phyloP scores from a whole-genome alignment of 768 basidiomycete genomes.

The Chalciporus piperatus region DNA sequence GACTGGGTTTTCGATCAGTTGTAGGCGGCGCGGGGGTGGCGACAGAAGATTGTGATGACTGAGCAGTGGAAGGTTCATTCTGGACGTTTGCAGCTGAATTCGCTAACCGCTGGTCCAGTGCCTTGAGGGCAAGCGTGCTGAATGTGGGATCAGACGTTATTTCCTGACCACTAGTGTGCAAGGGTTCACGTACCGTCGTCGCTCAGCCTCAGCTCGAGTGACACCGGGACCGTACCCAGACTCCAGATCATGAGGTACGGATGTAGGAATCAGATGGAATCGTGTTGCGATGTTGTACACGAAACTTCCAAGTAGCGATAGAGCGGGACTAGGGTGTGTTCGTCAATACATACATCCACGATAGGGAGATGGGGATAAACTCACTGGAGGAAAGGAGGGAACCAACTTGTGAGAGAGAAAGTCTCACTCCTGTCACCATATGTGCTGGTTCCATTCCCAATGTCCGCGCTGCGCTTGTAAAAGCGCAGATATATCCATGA shows the following conservation, averaged over 20 bases:
- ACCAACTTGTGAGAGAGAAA: constrained; percentile 93
- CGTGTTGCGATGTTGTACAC: constrained; percentile 65
- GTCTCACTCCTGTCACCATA: constrained; percentile 97
- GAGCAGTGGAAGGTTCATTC: constrained; percentile 28
- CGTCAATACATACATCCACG: not conserved
- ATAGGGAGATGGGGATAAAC: constrained; percentile 29
- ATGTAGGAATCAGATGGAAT: constrained; percentile 72
- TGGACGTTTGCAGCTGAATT: constrained; percentile 40
- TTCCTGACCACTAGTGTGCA: not conserved
- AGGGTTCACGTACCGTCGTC: constrained; percentile 65
- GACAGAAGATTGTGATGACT: constrained; percentile 26
- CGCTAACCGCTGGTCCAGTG: constrained; percentile 90
- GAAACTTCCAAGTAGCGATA: constrained; percentile 63
- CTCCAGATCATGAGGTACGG: constrained; percentile 60
- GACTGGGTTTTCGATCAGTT: constrained; percentile 28
- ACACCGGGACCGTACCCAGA: constrained; percentile 80
- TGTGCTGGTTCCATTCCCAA: constrained; percentile 57
- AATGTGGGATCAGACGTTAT: constrained; percentile 3
- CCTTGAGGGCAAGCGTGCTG: constrained; percentile 95
- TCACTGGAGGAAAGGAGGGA: constrained; percentile 93
- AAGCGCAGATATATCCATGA: constrained; percentile 95
- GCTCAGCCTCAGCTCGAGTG: constrained; percentile 93
- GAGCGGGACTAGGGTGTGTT: constrained; percentile 53
- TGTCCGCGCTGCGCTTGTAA: constrained; percentile 85
- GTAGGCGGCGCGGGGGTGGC: constrained; percentile 32